These are phyloP conservation scores for Sherardia arvensis DNA, from an alignment of 257 asterid genomes.

Conservation along the genomic window DNA sequence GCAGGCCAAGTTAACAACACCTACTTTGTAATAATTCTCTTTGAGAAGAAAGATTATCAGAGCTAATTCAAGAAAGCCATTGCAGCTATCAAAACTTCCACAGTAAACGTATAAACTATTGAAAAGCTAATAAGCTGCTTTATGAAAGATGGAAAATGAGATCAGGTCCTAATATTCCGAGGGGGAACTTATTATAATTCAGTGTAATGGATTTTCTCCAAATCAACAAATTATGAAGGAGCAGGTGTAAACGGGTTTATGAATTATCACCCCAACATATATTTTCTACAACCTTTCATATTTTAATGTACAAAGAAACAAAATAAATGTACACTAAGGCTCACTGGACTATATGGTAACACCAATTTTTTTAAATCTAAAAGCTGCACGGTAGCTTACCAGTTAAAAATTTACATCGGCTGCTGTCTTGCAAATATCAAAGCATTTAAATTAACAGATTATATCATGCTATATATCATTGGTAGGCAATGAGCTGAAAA, in stretches of 20 bases:
- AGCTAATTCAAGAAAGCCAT: background rate
- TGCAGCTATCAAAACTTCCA: background rate
- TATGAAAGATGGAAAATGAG: background rate
- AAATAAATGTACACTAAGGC: background rate
- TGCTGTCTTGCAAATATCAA: background rate
- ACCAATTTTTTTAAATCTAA: background rate
- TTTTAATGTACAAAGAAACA: background rate
- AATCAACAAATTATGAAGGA: background rate
- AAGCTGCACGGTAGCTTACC: background rate
- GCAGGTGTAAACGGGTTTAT: background rate
- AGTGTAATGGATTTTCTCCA: no score
- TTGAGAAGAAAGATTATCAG: background rate
- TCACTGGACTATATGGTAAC: background rate
- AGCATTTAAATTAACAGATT: background rate
- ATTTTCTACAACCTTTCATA: background rate
- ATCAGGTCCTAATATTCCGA: background rate
- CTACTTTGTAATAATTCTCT: background rate
- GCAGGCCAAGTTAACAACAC: background rate
- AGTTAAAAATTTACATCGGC: background rate
- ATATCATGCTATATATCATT: background rate
- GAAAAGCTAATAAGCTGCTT: background rate
- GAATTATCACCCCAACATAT: no score
- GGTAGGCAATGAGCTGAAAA: background rate
- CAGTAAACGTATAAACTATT: background rate
- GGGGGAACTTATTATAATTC: background rate